These are phyloP conservation scores for Candida berthetii DNA, from an alignment of 805 yeast species.

Conservation along the genomic window DNA sequence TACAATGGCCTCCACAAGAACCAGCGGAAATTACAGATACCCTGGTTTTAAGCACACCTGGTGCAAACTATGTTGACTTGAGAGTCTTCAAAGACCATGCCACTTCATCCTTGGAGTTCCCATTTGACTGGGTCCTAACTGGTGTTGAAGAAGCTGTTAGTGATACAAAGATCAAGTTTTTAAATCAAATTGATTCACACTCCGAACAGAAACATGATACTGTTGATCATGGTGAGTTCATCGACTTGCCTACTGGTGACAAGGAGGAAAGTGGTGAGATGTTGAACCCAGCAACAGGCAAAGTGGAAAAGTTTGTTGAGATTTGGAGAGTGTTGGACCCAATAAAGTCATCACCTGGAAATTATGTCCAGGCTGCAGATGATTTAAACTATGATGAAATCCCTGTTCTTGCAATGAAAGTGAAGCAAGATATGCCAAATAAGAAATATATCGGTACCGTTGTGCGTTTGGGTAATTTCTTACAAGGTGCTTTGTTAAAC, in stretches of 20 bases:
- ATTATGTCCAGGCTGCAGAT: constrained; percentile 24
- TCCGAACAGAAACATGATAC: background rate
- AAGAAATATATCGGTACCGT: constrained; percentile 33
- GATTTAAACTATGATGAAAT: constrained; percentile 36
- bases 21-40: background rate
- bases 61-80: background rate
- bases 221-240: background rate
- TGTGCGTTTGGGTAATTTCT: constrained; percentile 44
- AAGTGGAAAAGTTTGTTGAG: constrained; percentile 39
- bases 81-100: background rate
- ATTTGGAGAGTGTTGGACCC: constrained; percentile 49
- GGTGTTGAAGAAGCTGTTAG: background rate
- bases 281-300: constrained; percentile 39
- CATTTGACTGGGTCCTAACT: background rate
- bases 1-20: constrained; percentile 8
- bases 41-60: background rate
- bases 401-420: background rate
- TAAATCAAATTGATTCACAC: background rate
- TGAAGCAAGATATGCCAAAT: background rate
- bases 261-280: constrained; percentile 46
- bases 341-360: constrained; percentile 22
- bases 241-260: constrained; percentile 27
- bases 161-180: background rate
- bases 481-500: constrained; percentile 37
- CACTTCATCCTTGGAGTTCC: background rate